Evolutionary conservation across 352 stramenopile species (phyloP).

Genomic region (Phytophthora kernoviae): DNA sequence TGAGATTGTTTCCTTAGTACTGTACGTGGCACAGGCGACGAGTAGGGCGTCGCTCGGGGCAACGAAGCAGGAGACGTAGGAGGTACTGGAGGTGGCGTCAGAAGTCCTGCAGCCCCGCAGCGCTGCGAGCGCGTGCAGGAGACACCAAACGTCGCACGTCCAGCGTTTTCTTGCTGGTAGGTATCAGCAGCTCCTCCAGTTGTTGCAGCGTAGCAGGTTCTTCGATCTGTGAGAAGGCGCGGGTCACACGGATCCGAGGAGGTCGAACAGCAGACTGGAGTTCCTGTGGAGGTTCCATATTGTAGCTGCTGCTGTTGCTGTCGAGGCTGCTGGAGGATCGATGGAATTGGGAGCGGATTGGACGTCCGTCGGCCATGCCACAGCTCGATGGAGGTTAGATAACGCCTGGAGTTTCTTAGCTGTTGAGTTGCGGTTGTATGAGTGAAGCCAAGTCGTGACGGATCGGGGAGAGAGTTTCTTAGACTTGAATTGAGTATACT

Average conservation of each 20-base stretch:
- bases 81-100: constrained; percentile 15
- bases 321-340: constrained; percentile 3
- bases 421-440: too few relatives aligned
- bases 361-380: constrained; percentile 1
- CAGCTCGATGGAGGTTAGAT: too few relatives aligned
- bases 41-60: constrained; percentile 14
- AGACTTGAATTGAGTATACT: not conserved
- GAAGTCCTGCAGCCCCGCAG: not conserved
- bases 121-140: constrained; percentile 31
- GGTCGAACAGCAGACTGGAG: not conserved
- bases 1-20: constrained; percentile 7
- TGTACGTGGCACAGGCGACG: constrained; percentile 9
- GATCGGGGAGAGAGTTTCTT: not conserved
- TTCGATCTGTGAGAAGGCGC: constrained; percentile 76
- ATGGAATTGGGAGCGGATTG: not conserved
- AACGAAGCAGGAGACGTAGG: constrained; percentile 25
- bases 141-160: constrained; percentile 65
- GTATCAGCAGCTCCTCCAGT: constrained; percentile 23
- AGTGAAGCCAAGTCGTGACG: not conserved
- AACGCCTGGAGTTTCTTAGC: too few relatives aligned
- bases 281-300: not conserved
- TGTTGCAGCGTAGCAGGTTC: constrained; percentile 45
- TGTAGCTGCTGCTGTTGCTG: constrained; percentile 7
- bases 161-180: constrained; percentile 51
- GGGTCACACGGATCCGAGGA: constrained; percentile 35